These are phyloP conservation scores for Trypanosoma scelopori DNA, from an alignment of 208 protist genomes.

Conservation along the genomic window DNA sequence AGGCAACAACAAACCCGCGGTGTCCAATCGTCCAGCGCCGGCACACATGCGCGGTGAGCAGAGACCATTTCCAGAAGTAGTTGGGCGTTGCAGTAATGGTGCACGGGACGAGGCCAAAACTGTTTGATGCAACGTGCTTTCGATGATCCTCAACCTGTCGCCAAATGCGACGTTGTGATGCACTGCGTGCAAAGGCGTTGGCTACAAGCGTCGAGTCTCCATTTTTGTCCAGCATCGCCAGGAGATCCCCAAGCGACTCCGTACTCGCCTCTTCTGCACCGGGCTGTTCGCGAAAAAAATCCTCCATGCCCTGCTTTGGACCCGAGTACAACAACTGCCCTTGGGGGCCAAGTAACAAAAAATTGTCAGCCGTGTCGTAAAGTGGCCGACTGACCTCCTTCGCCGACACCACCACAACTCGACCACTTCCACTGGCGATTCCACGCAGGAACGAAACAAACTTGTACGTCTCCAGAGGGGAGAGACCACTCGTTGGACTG, in stretches of 20 bases:
- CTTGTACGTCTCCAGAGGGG: constrained; percentile 15
- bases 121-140: constrained; percentile 26
- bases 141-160: constrained; percentile 34
- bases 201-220: constrained; percentile 25
- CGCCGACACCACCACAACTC: constrained; percentile 27
- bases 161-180: constrained; percentile 19
- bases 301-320: constrained; percentile 22
- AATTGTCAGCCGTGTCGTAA: constrained; percentile 34
- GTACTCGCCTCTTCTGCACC: constrained; percentile 28
- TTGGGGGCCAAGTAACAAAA: constrained; percentile 39
- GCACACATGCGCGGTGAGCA: constrained; percentile 34
- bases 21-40: constrained; percentile 22
- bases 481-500: constrained; percentile 21
- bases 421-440: constrained; percentile 6
- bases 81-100: constrained; percentile 9
- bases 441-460: constrained; percentile 21
- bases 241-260: constrained; percentile 50
- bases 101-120: constrained; percentile 17
- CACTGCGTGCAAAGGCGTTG: constrained; percentile 24
- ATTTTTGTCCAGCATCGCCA: constrained; percentile 41
- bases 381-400: constrained; percentile 36
- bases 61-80: constrained; percentile 24
- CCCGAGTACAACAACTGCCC: constrained; percentile 51
- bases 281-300: constrained; percentile 36
- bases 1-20: constrained; percentile 32